These are phyloP conservation scores for Phytophthora multivora DNA, from an alignment of 352 stramenopile genomes.

Conservation along the genomic window DNA sequence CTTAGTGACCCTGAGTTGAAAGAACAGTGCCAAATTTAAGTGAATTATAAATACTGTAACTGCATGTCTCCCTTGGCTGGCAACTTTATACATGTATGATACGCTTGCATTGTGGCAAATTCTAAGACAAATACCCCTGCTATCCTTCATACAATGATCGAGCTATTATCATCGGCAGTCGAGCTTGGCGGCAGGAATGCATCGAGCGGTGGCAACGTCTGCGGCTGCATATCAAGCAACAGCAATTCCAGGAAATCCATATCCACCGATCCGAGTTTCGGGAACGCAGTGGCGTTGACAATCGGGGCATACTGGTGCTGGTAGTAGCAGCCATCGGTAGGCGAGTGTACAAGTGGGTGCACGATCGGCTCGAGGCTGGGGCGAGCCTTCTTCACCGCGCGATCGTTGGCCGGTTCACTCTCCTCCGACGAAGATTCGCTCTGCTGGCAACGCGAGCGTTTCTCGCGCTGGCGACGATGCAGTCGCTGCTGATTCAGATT, in stretches of 20 bases:
- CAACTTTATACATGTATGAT: not conserved
- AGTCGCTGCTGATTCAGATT: slow-evolving; percentile 63
- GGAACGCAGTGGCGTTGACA: not conserved
- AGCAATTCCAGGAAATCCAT: slow-evolving; percentile 33
- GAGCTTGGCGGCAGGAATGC: slow-evolving; percentile 9
- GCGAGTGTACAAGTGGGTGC: not conserved
- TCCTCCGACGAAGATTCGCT: not conserved
- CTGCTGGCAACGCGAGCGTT: slow-evolving; percentile 8
- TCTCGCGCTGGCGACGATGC: slow-evolving; percentile 38
- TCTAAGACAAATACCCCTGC: not conserved
- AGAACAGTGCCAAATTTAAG: too few relatives aligned
- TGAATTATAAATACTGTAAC: too few relatives aligned
- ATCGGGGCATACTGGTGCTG: slow-evolving; percentile 3
- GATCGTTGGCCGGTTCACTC: not conserved
- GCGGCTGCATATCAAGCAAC: slow-evolving; percentile 19
- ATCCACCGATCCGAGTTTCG: slow-evolving; percentile 8
- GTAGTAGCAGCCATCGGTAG: slow-evolving; percentile 4
- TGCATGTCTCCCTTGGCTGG: too few relatives aligned
- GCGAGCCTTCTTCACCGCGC: slow-evolving; percentile 1
- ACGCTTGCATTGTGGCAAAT: not conserved
- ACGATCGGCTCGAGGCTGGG: slow-evolving; percentile 6
- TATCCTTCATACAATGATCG: slow-evolving; percentile 11
- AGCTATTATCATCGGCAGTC: slow-evolving; percentile 3
- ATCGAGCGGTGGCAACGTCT: slow-evolving; percentile 17
- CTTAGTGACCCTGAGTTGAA: too few relatives aligned